These are phyloP conservation scores for Syzygium aromaticum DNA, from an alignment of 345 rosid species.

Conservation along the genomic window DNA sequence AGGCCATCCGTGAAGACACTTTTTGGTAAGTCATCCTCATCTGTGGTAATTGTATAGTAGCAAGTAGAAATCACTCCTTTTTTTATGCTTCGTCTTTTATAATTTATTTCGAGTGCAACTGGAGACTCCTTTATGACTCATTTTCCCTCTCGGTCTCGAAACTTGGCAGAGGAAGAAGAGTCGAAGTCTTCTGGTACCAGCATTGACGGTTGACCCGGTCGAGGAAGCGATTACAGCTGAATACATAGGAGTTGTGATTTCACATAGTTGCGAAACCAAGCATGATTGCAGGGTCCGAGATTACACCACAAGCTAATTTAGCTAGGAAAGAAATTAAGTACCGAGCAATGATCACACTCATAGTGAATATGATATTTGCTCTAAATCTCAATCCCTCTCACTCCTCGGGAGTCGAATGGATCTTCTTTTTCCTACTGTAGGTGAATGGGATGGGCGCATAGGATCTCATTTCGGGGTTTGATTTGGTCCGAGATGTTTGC, in stretches of 20 bases:
- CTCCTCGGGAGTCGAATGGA: neutral
- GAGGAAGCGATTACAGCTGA: neutral
- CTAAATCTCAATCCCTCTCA: neutral
- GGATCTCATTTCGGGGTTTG: neutral
- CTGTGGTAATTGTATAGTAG: neutral
- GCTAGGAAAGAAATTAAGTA: neutral
- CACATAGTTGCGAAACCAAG: neutral
- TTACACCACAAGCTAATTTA: neutral
- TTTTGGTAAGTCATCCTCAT: neutral
- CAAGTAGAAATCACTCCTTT: neutral
- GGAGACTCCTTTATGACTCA: neutral
- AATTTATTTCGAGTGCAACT: neutral
- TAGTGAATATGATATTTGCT: neutral
- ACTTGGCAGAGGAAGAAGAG: neutral
- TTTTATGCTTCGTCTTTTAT: neutral
- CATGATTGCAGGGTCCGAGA: neutral
- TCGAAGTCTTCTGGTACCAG: neutral
- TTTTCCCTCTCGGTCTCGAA: neutral
- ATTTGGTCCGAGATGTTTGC: neutral
- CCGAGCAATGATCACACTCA: neutral
- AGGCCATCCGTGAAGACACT: neutral
- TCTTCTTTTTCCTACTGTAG: neutral
- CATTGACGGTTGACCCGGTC: neutral
- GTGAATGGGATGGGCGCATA: neutral
- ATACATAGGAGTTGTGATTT: neutral